Base-by-base conservation (phyloP, 345 rosid species). In the Acer yangbiense region DNA sequence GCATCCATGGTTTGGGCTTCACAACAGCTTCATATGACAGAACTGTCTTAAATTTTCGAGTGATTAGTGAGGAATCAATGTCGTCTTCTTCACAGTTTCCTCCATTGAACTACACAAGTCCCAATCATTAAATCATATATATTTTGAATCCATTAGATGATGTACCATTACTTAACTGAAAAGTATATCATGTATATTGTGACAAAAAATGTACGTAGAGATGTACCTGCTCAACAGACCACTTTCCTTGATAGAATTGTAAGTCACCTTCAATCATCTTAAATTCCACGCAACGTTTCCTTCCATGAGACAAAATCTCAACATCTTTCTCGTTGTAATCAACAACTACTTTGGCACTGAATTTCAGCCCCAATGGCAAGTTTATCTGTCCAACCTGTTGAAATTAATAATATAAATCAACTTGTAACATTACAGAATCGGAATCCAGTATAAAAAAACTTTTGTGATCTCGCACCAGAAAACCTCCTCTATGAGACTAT, bases 191-290 rank as follows among this genome's bases (percentile, higher is more conserved):
- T 32, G 35, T 32, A 32, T 32, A 32, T 32, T 32, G 35, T 32
- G 35, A 32, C 35, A 32, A 32, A 32, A 32, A 32, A 32, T 32
- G 35, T 32, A 32, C 6, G 35, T 32, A 32, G 35, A 32, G 35
- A 32, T 32, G 81, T 79, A 93, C 99, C 92, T 93, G 96, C 78
- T 93, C 93, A 65, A 95, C 87, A 2, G 91, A 89, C 99, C 98
- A 95, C 73, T 89, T 93, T 67, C 98, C 99, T 91, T 93, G 88
- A 74, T 88, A 93, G n/a, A 87, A 71, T 35, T 91, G 91, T 71
- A 95, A 93, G 84, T 93, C 99, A 12, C 99, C 98, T 81, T 95
- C 97, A 13, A 86, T 85, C 99, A 95, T 93, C 79, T 90, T 91
- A 75, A 93, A 95, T 9, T 90, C 97, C 80, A 95, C 91, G 35